Conservation (phyloP, 805 yeast genomes). For the Suhomyces pyralidae region DNA sequence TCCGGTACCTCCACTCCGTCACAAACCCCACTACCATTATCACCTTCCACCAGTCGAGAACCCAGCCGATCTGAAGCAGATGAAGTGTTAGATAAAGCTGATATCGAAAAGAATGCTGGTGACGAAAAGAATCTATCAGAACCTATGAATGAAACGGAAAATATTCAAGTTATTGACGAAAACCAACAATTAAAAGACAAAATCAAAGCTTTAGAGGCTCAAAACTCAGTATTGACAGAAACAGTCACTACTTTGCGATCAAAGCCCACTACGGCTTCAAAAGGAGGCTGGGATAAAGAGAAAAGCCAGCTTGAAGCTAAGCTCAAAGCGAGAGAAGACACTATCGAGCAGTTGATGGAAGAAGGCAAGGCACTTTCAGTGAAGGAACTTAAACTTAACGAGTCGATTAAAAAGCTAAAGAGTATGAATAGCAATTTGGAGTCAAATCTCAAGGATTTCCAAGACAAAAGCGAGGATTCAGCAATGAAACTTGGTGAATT, state of each 20-base stretch:
- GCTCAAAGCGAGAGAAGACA: slow-evolving; percentile 46
- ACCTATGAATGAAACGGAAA: background rate
- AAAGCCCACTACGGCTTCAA: background rate
- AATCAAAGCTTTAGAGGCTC: background rate
- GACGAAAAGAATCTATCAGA: background rate
- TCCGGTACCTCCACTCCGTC: background rate
- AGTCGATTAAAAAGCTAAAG: slow-evolving; percentile 61
- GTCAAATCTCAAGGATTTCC: slow-evolving; percentile 23
- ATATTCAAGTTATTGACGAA: background rate
- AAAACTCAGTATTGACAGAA: background rate
- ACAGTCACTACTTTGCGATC: background rate
- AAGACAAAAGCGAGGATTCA: slow-evolving; percentile 28
- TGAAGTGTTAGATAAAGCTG: background rate
- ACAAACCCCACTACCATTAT: slow-evolving; percentile 4
- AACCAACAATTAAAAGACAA: background rate
- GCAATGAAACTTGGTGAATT: slow-evolving; percentile 38
- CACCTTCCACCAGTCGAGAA: slow-evolving; percentile 2
- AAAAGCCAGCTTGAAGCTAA: slow-evolving; percentile 2
- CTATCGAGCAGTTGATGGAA: slow-evolving; percentile 60
- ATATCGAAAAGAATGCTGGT: background rate
- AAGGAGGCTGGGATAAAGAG: slow-evolving; percentile 2
- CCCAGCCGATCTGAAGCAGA: background rate
- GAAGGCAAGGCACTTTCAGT: slow-evolving; percentile 75
- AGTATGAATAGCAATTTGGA: slow-evolving; percentile 29
- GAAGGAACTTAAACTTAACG: slow-evolving; percentile 67